These are phyloP conservation scores for Rhizomucor miehei DNA, from an alignment of 371 early-diverging fungal species.

Conservation along the genomic window DNA sequence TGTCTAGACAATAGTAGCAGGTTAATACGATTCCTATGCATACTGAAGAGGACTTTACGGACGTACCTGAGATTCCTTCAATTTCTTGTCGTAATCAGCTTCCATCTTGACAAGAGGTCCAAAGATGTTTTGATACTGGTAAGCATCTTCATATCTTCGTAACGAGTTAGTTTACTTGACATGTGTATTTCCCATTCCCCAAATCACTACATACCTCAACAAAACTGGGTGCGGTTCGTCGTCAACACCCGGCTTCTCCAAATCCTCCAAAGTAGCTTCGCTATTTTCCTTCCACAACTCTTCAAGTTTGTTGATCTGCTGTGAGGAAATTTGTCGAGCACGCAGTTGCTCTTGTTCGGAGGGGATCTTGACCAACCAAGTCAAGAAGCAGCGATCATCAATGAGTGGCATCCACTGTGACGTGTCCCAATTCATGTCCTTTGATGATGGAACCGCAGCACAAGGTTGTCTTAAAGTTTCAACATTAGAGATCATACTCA, in stretches of 20 bases:
- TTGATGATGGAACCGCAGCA: conserved; percentile 83
- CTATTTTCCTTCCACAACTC: conserved; percentile 88
- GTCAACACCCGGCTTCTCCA: conserved; percentile 82
- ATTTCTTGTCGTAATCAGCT: conserved; percentile 92
- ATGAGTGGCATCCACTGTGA: conserved; percentile 96
- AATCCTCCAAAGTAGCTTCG: conserved; percentile 77
- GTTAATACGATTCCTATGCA: neutral
- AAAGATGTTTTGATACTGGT: conserved; percentile 95
- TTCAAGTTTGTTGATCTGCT: conserved; percentile 87
- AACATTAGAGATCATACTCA: conserved; percentile 1
- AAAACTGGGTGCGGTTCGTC: conserved; percentile 84
- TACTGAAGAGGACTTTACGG: neutral
- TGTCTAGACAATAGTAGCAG: conserved; percentile 40
- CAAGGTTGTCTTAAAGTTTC: conserved; percentile 78
- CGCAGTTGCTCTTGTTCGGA: conserved; percentile 84
- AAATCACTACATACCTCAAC: conserved; percentile 57
- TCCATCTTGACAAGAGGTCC: conserved; percentile 96
- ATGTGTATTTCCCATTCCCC: too few species aligned
- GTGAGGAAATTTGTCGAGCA: conserved; percentile 79
- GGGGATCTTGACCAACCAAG: conserved; percentile 94
- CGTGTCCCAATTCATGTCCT: conserved; percentile 96
- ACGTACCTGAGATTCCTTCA: conserved; percentile 88
- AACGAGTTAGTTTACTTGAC: too few species aligned
- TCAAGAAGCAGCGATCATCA: conserved; percentile 88
- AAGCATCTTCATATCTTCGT: conserved; percentile 90